A percentile compares a stretch with the other conserved stretches of the same genome.
These are phyloP conservation scores for Lantana camara DNA, from an alignment of 257 asterid genomes.

Conservation along the genomic window DNA sequence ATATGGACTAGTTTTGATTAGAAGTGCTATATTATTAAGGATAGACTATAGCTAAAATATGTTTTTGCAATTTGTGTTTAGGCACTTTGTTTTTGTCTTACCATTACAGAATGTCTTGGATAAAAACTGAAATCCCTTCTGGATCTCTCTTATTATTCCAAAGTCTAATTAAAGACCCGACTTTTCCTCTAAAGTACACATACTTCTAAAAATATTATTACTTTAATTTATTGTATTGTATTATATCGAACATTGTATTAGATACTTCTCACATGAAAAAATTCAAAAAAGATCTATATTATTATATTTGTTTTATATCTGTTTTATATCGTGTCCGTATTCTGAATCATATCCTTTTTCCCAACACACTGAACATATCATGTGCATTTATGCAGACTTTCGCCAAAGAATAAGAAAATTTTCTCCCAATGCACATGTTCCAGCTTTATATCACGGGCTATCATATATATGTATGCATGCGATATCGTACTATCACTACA, in stretches of 20 bases:
- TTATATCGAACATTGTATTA: too few species aligned
- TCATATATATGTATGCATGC: neutral
- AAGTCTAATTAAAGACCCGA: neutral
- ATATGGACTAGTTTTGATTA: conserved; percentile 35
- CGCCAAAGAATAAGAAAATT: conserved; percentile 22
- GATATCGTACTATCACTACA: neutral
- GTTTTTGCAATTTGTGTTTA: conserved; percentile 43
- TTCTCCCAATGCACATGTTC: conserved; percentile 9
- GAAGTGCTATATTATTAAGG: neutral
- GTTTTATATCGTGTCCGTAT: too few species aligned
- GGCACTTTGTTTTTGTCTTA: conserved; percentile 42
- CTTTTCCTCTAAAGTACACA: too few species aligned
- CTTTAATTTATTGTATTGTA: too few species aligned
- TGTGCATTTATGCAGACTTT: conserved; percentile 39
- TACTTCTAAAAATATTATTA: too few species aligned
- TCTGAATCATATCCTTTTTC: too few species aligned
- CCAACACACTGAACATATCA: conserved; percentile 36
- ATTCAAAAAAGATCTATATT: too few species aligned
- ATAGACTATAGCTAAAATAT: conserved; percentile 11
- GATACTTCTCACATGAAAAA: too few species aligned
- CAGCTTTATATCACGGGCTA: neutral
- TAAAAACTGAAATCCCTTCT: conserved; percentile 33
- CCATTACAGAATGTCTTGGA: conserved; percentile 40
- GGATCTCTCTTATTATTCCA: conserved; percentile 3
- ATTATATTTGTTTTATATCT: too few species aligned